Evolutionary conservation across 2,329 filamentous ascomycete genomes (phyloP), one percentile per base, ranked within the genome.

Genomic region (Cadophora sp.): DNA sequence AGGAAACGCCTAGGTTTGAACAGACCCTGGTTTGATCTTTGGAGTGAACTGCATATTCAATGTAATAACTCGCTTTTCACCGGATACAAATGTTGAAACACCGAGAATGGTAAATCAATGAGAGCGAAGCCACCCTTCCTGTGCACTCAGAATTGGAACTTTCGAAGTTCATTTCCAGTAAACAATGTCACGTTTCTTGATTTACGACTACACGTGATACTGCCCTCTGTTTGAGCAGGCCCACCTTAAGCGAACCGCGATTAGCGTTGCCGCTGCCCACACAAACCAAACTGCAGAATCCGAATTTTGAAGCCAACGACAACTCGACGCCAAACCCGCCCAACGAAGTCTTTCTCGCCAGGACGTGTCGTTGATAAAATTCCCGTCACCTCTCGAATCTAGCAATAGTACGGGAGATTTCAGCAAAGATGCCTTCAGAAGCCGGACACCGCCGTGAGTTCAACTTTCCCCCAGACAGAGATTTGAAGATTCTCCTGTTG

Each of bases 401-500:
- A 78, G 77, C 76, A 76, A 80, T 77, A 80, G 79, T 80, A 65
- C 80, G 80, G 82, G 81, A 81, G 78, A 82, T 73, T 77, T 78
- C 81, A 83, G 83, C 84, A 90, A 94, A 88, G 83, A 96, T 96
- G 92, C 88, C 91, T 91, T 90, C 91, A 81, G 91, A 93, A 89
- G 86, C 90, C 81, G 91, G 91, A 84, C 91, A 94, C 89, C 89
- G 92, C 91, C 86, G 92, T 95, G 85, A 92, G 92, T 92, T 75
- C 22, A 72, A 69, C 71, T 70, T 65, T 41, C 55, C 55, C 59
- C 24, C 16, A 39, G 22, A 18, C 13, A 45, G 18, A 22, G 4
- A 27, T n/a, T 53, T 22, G 56, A 36, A 58, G 20, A 39, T 59
- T 55, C 56, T 43, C 24, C 43, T 30, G 13, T 27, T 33, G 55